Evolutionary conservation across 2,329 filamentous ascomycete species (phyloP).

Genomic region (Paracoccidioides brasiliensis): DNA sequence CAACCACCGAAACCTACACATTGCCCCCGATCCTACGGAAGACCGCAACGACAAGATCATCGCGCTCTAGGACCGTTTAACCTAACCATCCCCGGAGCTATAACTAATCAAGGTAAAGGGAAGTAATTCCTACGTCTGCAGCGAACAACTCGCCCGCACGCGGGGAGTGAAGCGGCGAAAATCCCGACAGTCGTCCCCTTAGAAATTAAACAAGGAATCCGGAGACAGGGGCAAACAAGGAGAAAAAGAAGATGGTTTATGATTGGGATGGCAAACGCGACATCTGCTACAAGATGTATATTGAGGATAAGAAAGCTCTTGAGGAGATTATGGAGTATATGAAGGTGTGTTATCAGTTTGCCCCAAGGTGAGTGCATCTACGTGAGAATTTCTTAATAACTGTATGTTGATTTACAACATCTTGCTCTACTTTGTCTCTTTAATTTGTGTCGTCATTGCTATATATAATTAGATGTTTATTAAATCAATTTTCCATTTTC

Average conservation of each 20-base stretch:
- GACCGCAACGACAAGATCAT: conserved; percentile 2
- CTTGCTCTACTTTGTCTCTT: neutral
- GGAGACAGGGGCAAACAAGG: neutral
- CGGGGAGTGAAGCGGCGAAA: neutral
- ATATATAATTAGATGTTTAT: neutral
- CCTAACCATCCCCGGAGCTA: neutral
- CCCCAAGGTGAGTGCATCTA: conserved; percentile 47
- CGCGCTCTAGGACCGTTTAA: neutral
- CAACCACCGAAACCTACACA: neutral
- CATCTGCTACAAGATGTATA: conserved; percentile 59
- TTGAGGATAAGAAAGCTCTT: conserved; percentile 58
- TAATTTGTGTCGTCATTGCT: neutral
- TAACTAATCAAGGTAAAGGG: neutral
- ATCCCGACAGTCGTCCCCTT: neutral
- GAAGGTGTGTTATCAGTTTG: conserved; percentile 50
- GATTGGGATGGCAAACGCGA: conserved; percentile 55
- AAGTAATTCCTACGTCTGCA: neutral
- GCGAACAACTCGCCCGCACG: neutral
- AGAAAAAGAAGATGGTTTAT: conserved; percentile 36
- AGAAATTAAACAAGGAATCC: neutral
- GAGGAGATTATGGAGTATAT: conserved; percentile 65
- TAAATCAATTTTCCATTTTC: too few species aligned
- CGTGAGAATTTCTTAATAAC: neutral
- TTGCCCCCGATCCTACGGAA: neutral
- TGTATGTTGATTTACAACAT: neutral